Base-by-base conservation (phyloP, 495 filamentous ascomycete genomes). In the Penicillium paxilli region DNA sequence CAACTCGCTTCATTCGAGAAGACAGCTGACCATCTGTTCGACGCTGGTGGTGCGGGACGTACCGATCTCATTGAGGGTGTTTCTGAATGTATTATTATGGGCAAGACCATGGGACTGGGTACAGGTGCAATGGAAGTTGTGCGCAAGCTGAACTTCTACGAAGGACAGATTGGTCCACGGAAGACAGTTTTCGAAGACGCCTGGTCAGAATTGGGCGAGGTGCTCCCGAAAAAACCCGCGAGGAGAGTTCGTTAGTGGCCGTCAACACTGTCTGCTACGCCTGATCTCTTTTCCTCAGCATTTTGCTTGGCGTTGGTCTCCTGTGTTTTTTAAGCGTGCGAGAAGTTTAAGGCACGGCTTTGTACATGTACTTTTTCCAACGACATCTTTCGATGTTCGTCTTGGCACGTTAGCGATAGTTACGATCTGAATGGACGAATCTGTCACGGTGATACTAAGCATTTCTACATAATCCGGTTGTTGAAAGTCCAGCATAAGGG, bases 1-100 rank as follows among this genome's bases (percentile, higher is more conserved):
- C 95, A 98, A 70, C 86, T 98, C 1, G 94, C 94, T 0, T 95
- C 90, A 12, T 98, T 98, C 66, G 94, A 98, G 77, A 98, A 98
- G 80, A 98, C 94, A 22, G 91, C 94, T 0, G 94, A 98, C 67
- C 94, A 98, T 73, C 77, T 98, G 20, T 98, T 98, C 60, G 94
- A 98, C 45, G 94, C 94, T 19, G 95, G 93, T 47, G 87, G 89
- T 41, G 83, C 85, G 35, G 92, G 92, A 78, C 96, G 96, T 72
- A 85, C 78, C 22, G 94, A 98, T 70, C 75, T 80, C 40, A 90
- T 98, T 47, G 89, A 94, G 67, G 94, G 94, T 56, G 94, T 98
- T 8, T 90, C 85, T 23, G 94, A 98, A 73, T 96, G 92, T 71
- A 98, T 98, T 65, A 98, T 98, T 64, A 93, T 98, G 87, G 94